phyloP scores from a whole-genome alignment of 345 rosid species.

The Salix udensis region DNA sequence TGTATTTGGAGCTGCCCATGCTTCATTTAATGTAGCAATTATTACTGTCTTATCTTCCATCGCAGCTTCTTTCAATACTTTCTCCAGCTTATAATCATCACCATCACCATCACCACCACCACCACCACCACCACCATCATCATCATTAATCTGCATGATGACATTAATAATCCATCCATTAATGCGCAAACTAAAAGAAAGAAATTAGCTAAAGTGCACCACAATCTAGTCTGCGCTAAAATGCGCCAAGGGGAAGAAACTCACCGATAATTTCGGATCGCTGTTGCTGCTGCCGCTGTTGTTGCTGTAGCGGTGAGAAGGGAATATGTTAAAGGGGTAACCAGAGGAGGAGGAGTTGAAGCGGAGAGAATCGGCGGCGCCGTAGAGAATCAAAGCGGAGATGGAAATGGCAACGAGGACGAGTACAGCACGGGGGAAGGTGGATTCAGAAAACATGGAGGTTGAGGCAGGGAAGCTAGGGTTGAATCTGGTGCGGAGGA shows the following conservation, averaged over 20 bases:
- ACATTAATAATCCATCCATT: neutral
- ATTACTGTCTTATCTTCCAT: slow-evolving; percentile 57
- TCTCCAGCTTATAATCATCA: slow-evolving; percentile 48
- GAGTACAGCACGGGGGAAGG: slow-evolving; percentile 21
- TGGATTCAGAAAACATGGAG: slow-evolving; percentile 15
- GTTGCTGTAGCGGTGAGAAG: neutral
- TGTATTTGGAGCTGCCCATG: slow-evolving; percentile 72
- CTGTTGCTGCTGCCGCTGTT: no score
- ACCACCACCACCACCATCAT: neutral
- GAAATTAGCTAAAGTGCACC: neutral
- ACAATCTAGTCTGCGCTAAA: neutral
- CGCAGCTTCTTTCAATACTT: slow-evolving; percentile 57
- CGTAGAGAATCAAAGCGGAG: slow-evolving; percentile 32
- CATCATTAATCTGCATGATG: neutral
- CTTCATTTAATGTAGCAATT: slow-evolving; percentile 74
- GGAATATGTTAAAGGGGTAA: slow-evolving; percentile 18
- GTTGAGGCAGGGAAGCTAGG: neutral
- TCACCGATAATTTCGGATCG: slow-evolving; percentile 3
- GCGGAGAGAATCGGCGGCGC: slow-evolving; percentile 25
- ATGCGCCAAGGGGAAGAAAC: neutral
- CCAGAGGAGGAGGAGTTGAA: slow-evolving; percentile 13
- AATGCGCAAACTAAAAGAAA: neutral
- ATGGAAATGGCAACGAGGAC: slow-evolving; percentile 21
- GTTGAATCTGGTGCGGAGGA: neutral
- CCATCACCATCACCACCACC: no score